Conservation (phyloP, 306 rosid genomes). For the Malus orientalis region DNA sequence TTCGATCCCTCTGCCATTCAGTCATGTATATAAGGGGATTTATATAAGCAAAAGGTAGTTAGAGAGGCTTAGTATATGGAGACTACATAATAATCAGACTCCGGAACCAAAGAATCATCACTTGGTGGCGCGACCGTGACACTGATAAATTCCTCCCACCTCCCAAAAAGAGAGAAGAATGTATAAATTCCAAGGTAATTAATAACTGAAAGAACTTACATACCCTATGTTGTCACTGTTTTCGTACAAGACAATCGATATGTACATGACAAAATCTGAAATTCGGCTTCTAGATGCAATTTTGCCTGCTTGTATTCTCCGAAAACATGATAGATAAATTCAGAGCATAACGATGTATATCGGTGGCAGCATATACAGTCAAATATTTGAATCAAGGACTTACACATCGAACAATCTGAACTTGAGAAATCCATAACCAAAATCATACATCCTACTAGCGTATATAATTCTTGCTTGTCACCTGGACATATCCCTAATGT, state of each 20-base stretch:
- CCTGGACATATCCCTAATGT: too few relatives aligned
- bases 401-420: background rate
- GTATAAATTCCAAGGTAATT: background rate
- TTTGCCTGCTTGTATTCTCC: background rate
- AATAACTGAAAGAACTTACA: background rate
- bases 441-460: too few relatives aligned
- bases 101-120: background rate
- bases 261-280: background rate
- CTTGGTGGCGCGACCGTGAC: background rate
- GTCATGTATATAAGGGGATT: background rate
- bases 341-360: background rate
- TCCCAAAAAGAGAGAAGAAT: too few relatives aligned
- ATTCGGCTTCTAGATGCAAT: background rate
- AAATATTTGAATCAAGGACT: background rate
- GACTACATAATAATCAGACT: background rate
- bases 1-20: background rate
- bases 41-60: background rate
- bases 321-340: background rate
- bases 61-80: background rate
- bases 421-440: background rate
- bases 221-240: background rate
- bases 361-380: background rate
- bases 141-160: too few relatives aligned
- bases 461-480: too few relatives aligned
- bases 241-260: background rate